Conservation (phyloP, 805 yeast species). For the Sugiyamaella americana region DNA sequence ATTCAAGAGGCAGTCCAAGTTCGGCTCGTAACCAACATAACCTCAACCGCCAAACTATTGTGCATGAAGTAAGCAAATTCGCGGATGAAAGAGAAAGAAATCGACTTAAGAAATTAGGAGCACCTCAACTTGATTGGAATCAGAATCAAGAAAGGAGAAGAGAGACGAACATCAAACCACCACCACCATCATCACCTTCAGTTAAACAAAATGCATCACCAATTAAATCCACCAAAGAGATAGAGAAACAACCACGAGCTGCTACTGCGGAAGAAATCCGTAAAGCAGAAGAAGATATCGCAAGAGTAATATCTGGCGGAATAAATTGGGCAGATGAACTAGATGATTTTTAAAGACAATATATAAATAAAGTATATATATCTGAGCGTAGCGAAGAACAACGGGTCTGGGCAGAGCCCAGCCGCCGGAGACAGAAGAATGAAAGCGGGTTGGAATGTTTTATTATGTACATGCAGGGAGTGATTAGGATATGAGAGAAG, state of each 20-base stretch:
- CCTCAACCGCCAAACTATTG: neutral
- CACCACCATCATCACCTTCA: neutral
- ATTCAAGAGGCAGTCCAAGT: no score
- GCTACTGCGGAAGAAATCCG: neutral
- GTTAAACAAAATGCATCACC: neutral
- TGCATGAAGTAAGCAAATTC: slow-evolving; percentile 1
- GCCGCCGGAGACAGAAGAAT: no score
- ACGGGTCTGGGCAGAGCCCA: no score
- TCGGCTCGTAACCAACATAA: no score
- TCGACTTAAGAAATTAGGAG: slow-evolving; percentile 8
- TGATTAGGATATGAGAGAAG: neutral
- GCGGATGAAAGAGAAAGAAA: slow-evolving; percentile 9
- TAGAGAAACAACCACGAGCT: slow-evolving; percentile 3
- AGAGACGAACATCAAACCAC: neutral
- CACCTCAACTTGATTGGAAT: slow-evolving; percentile 10
- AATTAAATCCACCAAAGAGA: neutral
- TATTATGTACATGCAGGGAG: neutral
- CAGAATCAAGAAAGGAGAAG: neutral
- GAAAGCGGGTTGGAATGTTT: slow-evolving; percentile 22
- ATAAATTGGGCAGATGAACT: slow-evolving; percentile 13
- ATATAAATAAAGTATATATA: no score
- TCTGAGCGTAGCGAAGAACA: no score
- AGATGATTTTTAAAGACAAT: slow-evolving; percentile 3
- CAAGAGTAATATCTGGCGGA: slow-evolving; percentile 2
- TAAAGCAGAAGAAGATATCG: slow-evolving; percentile 5